These are phyloP conservation scores for Colletotrichum scovillei DNA, from an alignment of 2,329 filamentous ascomycete species.

Conservation along the genomic window DNA sequence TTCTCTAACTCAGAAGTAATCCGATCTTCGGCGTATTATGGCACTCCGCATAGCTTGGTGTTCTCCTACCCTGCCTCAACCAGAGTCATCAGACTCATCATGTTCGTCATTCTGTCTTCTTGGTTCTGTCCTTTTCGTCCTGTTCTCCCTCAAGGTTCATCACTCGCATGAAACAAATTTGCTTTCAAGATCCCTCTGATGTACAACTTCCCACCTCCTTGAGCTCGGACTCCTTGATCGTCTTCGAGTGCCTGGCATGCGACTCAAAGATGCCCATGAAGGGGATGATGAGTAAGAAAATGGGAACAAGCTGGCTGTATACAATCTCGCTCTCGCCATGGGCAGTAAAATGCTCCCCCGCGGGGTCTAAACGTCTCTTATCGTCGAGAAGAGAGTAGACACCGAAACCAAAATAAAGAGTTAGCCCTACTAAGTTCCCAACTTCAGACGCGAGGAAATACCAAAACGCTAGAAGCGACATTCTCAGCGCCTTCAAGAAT, in stretches of 20 bases:
- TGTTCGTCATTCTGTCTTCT: neutral
- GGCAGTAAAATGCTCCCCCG: too few species aligned
- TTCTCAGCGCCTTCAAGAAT: neutral
- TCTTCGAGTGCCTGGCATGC: conserved; percentile 13
- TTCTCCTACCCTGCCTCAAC: too few species aligned
- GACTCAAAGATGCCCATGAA: conserved; percentile 36
- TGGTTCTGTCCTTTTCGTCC: neutral
- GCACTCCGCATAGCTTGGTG: neutral
- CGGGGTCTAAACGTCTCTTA: neutral
- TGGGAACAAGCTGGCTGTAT: conserved; percentile 37
- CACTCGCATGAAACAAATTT: neutral
- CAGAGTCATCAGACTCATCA: too few species aligned
- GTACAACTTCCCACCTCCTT: conserved; percentile 6
- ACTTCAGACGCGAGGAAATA: conserved; percentile 29
- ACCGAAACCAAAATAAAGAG: neutral
- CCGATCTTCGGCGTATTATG: conserved; percentile 25
- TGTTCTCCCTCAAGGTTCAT: neutral
- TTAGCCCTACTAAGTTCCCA: neutral
- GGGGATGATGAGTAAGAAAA: conserved; percentile 35
- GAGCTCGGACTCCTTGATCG: neutral
- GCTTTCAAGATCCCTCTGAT: conserved; percentile 5
- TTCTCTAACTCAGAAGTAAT: neutral
- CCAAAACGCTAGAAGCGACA: neutral
- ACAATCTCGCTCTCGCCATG: conserved; percentile 30
- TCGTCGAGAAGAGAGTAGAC: conserved; percentile 18